These are phyloP conservation scores for Hevea brasiliensis DNA, from an alignment of 345 rosid species.

Conservation along the genomic window DNA sequence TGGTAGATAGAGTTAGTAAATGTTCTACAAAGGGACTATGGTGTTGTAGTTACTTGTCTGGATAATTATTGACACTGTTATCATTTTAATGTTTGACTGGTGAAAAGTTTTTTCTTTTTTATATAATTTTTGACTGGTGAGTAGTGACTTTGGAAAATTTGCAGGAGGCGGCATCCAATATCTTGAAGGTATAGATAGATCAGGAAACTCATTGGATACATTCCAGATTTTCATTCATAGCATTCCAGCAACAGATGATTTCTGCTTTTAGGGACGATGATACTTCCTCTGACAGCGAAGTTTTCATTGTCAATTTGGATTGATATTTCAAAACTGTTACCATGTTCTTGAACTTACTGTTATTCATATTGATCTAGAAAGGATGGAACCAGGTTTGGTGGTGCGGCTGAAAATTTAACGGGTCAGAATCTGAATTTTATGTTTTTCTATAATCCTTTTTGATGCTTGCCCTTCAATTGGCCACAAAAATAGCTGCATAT, in stretches of 20 bases:
- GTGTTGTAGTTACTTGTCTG: not conserved
- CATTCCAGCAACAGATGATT: conserved; percentile 26
- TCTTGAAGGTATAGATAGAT: conserved; percentile 42
- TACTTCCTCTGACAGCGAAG: conserved; percentile 18
- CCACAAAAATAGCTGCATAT: conserved; percentile 10
- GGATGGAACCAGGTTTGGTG: conserved; percentile 17
- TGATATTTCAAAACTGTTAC: conserved; percentile 22
- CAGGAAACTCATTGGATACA: conserved; percentile 23
- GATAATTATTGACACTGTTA: not conserved
- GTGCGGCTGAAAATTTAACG: conserved; percentile 22
- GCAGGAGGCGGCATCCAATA: conserved; percentile 82
- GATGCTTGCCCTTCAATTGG: not conserved
- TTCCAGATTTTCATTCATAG: conserved; percentile 38
- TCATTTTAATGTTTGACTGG: conserved; percentile 1
- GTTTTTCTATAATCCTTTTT: conserved; percentile 1
- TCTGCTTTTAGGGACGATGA: conserved; percentile 26
- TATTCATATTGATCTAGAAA: conserved; percentile 31
- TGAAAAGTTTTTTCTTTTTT: too few relatives aligned
- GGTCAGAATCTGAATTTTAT: conserved; percentile 10
- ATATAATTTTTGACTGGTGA: conserved; percentile 4
- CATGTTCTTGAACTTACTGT: conserved; percentile 30
- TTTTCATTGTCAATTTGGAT: conserved; percentile 24
- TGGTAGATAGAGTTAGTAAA: not conserved
- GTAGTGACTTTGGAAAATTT: conserved; percentile 20
- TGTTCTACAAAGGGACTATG: not conserved